phyloP scores from a whole-genome alignment of 768 basidiomycete genomes.

The Strobilomyces confusus region DNA sequence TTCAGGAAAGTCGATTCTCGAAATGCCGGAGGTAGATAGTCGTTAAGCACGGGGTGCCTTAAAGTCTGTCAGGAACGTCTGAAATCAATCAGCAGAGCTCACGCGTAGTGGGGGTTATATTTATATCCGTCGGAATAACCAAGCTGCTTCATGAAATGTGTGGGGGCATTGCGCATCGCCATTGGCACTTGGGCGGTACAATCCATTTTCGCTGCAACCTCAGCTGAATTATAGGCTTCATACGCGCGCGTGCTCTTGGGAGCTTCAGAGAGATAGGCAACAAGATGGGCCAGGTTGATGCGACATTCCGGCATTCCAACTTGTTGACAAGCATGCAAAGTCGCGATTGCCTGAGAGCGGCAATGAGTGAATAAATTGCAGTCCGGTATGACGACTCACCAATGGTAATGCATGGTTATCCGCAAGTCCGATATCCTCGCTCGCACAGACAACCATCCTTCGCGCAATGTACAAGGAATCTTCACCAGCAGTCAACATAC shows the following conservation, averaged over 20 bases:
- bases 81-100: slow-evolving; percentile 15
- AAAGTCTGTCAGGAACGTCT: slow-evolving; percentile 1
- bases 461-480: slow-evolving; percentile 76
- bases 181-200: slow-evolving; percentile 61
- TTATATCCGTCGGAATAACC: slow-evolving; percentile 62
- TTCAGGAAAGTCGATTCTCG: slow-evolving; percentile 42
- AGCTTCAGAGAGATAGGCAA: slow-evolving; percentile 77
- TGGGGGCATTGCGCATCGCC: slow-evolving; percentile 75
- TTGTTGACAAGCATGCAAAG: slow-evolving; percentile 60
- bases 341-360: slow-evolving; percentile 50
- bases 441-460: slow-evolving; percentile 74
- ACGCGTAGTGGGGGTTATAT: slow-evolving; percentile 60
- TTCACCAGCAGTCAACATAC: slow-evolving; percentile 78
- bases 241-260: slow-evolving; percentile 80
- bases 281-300: slow-evolving; percentile 72
- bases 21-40: slow-evolving; percentile 53
- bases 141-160: slow-evolving; percentile 61
- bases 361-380: slow-evolving; percentile 9
- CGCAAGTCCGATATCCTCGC: slow-evolving; percentile 82
- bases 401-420: slow-evolving; percentile 74
- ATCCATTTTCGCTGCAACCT: slow-evolving; percentile 53
- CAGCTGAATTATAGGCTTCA: slow-evolving; percentile 69
- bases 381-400: slow-evolving; percentile 34
- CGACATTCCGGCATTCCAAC: slow-evolving; percentile 83
- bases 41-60: slow-evolving; percentile 64